These are phyloP conservation scores for Trichoderma cornu-damae DNA, from an alignment of 2,329 filamentous ascomycete species.

Conservation along the genomic window DNA sequence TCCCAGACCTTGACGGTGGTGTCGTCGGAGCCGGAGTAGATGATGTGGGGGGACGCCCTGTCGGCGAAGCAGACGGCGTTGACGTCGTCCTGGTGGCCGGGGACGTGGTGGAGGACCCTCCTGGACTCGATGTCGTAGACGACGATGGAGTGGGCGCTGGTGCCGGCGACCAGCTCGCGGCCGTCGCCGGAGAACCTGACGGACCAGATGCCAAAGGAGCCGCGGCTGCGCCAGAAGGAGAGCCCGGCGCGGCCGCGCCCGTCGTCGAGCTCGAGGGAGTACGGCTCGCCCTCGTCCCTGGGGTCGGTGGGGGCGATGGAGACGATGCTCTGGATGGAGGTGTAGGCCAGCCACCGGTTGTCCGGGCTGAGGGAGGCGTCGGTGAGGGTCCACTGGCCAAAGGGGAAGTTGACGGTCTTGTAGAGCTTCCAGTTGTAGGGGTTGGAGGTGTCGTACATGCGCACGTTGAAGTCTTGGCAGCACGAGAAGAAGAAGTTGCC, in stretches of 20 bases:
- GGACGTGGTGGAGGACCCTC: constrained; percentile 65
- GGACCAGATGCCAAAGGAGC: constrained; percentile 70
- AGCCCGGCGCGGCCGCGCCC: constrained; percentile 17
- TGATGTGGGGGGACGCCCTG: constrained; percentile 78
- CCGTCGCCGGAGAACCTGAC: constrained; percentile 90
- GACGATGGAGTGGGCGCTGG: constrained; percentile 70
- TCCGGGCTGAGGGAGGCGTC: constrained; percentile 88
- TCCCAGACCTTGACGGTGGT: constrained; percentile 96
- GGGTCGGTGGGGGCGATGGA: constrained; percentile 86
- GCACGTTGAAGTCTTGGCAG: constrained; percentile 86
- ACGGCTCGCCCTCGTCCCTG: constrained; percentile 72
- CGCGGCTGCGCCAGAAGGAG: constrained; percentile 28
- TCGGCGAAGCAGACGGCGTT: constrained; percentile 97
- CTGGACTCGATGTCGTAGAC: constrained; percentile 89
- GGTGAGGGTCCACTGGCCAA: constrained; percentile 91
- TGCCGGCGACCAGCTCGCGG: constrained; percentile 83
- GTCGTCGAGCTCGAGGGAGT: constrained; percentile 62
- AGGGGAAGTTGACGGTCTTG: constrained; percentile 80
- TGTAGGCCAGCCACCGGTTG: constrained; percentile 88
- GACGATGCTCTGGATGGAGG: constrained; percentile 77
- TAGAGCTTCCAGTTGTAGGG: constrained; percentile 95
- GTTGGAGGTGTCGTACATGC: constrained; percentile 96
- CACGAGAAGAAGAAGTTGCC: constrained; percentile 96
- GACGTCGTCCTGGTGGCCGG: constrained; percentile 80
- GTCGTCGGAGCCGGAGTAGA: constrained; percentile 95